Conservation (phyloP, 441 rosid genomes). For the Jatropha podagrica region DNA sequence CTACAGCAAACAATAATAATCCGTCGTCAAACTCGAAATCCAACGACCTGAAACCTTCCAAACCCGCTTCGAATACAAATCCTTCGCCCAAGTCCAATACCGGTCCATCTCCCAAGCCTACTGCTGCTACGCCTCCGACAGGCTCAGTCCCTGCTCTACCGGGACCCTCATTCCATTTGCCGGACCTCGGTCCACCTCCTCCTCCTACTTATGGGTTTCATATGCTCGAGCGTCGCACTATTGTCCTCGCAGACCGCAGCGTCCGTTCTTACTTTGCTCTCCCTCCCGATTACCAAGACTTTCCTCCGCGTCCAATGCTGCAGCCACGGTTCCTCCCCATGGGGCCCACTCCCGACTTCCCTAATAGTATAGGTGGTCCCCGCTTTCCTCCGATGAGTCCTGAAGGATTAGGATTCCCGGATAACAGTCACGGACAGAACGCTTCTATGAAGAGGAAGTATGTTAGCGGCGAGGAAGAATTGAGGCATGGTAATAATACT, state of each 20-base stretch:
- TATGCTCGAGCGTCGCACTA: slow-evolving; percentile 91
- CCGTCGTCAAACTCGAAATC: slow-evolving; percentile 23
- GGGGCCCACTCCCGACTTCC: slow-evolving; percentile 20
- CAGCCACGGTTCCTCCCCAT: slow-evolving; percentile 28
- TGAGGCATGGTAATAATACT: slow-evolving; percentile 33
- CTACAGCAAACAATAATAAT: slow-evolving; percentile 16
- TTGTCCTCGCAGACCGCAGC: slow-evolving; percentile 82
- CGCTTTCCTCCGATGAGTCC: slow-evolving; percentile 36
- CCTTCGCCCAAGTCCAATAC: slow-evolving; percentile 33
- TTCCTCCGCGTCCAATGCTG: slow-evolving; percentile 41
- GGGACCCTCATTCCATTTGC: slow-evolving; percentile 42
- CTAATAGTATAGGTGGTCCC: slow-evolving; percentile 8
- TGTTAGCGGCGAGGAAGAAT: slow-evolving; percentile 42
- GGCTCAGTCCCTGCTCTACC: slow-evolving; percentile 25
- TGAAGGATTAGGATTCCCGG: slow-evolving; percentile 43
- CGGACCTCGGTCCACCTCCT: slow-evolving; percentile 67
- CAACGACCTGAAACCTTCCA: slow-evolving; percentile 31
- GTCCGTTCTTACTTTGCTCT: slow-evolving; percentile 95
- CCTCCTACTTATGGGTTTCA: slow-evolving; percentile 88
- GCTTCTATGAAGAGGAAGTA: slow-evolving; percentile 59
- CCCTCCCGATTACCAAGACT: slow-evolving; percentile 83
- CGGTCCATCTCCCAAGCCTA: slow-evolving; percentile 28
- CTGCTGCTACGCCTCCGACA: background rate
- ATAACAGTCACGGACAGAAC: slow-evolving; percentile 21
- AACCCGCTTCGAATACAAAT: slow-evolving; percentile 33